Conservation (phyloP, 257 asterid genomes). For the Phtheirospermum japonicum region DNA sequence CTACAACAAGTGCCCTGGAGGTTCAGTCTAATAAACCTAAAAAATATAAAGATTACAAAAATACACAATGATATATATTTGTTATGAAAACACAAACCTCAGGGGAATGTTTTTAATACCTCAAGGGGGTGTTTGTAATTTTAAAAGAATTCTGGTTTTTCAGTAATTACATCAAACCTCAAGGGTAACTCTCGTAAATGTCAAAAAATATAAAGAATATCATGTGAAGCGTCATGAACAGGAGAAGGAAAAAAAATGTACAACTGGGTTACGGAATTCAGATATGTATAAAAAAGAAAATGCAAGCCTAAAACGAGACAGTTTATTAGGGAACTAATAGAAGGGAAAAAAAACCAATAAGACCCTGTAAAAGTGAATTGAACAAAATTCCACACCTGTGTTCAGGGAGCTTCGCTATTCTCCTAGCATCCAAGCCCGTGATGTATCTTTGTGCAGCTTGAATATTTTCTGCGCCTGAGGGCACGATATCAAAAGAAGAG, state of each 20-base stretch:
- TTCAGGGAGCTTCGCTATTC: slow-evolving; percentile 91
- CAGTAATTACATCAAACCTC: neutral
- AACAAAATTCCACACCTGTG: slow-evolving; percentile 54
- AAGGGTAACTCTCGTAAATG: neutral
- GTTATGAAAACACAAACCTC: neutral
- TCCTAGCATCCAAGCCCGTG: slow-evolving; percentile 96
- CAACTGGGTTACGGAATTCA: neutral
- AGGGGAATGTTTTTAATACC: neutral
- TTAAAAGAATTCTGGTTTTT: neutral
- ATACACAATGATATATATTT: too few species aligned
- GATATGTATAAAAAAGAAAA: neutral
- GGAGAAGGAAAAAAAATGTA: slow-evolving; percentile 1
- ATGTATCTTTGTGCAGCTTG: slow-evolving; percentile 92
- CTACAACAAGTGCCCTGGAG: neutral
- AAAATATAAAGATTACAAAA: neutral
- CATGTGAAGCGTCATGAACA: too few species aligned
- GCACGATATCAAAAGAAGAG: slow-evolving; percentile 6
- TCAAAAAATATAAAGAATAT: neutral
- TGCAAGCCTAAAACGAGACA: neutral
- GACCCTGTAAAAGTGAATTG: slow-evolving; percentile 1
- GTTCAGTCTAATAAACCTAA: neutral
- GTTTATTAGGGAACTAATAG: neutral
- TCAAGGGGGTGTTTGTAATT: neutral
- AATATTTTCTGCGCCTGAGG: slow-evolving; percentile 73
- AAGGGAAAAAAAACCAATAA: neutral